phyloP scores from a whole-genome alignment of 495 filamentous ascomycete species.

The Parmelia sp. region DNA sequence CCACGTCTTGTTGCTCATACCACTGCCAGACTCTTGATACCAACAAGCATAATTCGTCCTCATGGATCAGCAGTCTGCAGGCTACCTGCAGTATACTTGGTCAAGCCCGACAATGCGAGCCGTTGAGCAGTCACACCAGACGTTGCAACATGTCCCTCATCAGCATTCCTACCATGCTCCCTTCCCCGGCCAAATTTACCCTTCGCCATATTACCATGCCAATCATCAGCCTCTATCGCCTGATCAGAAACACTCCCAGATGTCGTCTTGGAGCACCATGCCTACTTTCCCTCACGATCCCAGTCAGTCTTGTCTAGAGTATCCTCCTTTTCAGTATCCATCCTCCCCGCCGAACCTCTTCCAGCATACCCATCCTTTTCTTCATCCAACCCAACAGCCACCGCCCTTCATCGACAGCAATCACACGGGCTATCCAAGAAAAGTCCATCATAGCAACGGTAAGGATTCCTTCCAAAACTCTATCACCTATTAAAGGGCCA shows the following conservation, averaged over 20 bases:
- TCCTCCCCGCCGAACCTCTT: not conserved
- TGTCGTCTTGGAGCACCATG: not conserved
- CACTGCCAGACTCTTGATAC: no score
- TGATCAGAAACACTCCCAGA: not conserved
- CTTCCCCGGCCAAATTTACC: not conserved
- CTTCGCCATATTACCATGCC: not conserved
- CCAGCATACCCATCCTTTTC: not conserved
- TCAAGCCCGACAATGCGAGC: not conserved
- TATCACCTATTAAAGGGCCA: not conserved
- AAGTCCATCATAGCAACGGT: not conserved
- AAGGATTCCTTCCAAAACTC: not conserved
- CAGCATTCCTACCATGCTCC: not conserved
- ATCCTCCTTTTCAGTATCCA: not conserved
- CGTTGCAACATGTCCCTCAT: not conserved
- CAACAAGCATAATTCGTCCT: not conserved
- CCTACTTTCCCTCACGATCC: not conserved
- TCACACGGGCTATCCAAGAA: no score
- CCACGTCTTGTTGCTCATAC: not conserved
- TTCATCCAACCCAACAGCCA: not conserved
- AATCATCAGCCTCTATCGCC: not conserved
- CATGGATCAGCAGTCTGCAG: not conserved
- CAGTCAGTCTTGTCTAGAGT: not conserved
- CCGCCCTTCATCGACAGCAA: not conserved
- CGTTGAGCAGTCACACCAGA: not conserved
- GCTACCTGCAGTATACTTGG: not conserved